phyloP scores from a whole-genome alignment of 176 grass and related monocot species.

The Oryza punctata region DNA sequence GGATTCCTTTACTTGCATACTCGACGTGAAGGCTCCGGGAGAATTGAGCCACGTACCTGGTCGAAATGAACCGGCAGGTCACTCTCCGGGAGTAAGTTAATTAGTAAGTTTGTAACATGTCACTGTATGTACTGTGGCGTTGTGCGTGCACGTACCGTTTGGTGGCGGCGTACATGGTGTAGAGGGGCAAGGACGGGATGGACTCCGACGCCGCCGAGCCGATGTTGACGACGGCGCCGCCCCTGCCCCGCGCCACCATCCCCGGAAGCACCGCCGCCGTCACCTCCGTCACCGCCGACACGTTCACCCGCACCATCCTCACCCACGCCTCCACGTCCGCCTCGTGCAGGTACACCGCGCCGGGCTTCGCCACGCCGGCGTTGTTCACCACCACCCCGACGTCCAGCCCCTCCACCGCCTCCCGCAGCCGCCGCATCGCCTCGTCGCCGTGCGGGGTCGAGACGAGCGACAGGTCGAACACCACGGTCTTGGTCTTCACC shows the following conservation, averaged over 20 bases:
- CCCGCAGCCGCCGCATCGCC: neutral
- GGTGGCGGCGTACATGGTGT: constrained; percentile 36
- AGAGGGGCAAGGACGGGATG: constrained; percentile 46
- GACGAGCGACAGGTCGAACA: neutral
- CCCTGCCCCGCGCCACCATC: constrained; percentile 45
- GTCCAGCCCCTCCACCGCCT: neutral
- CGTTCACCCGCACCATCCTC: constrained; percentile 50
- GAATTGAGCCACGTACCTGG: constrained; percentile 47
- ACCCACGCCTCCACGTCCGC: constrained; percentile 23
- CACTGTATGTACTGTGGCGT: too few species aligned
- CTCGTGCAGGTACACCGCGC: neutral
- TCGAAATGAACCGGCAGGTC: neutral
- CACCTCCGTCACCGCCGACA: constrained; percentile 42
- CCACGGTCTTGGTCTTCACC: neutral
- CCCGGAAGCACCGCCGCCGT: constrained; percentile 46
- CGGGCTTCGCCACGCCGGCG: neutral
- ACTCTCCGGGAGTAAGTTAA: too few species aligned
- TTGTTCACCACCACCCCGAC: neutral
- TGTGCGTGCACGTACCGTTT: constrained; percentile 1
- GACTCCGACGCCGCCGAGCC: constrained; percentile 35
- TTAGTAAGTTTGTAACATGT: too few species aligned
- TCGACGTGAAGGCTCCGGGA: constrained; percentile 51
- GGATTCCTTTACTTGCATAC: constrained; percentile 49
- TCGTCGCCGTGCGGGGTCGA: neutral
- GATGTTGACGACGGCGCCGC: constrained; percentile 60